Evolutionary conservation across 306 rosid species (phyloP), one percentile per base, ranked within the genome.

Genomic region (Lablab purpureus): DNA sequence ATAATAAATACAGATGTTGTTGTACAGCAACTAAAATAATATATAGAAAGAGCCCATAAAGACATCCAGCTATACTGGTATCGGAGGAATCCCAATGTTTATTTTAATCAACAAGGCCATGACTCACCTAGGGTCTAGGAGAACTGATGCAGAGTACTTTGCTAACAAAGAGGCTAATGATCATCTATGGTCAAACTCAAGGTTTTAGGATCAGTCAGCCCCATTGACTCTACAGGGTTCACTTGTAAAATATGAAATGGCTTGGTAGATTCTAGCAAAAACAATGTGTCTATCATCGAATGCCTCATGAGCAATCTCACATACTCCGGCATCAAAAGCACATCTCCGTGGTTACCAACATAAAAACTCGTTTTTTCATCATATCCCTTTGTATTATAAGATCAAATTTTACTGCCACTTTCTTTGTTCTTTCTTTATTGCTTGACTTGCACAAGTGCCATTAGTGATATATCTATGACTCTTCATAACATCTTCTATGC

Each of bases 351-450:
- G 76, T 46, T 46, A 28, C 18, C 52, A 52, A 67, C 67, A 67
- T 19, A 27, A 19, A 25, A 69, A 70, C 40, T 4, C 7, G 13
- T 59, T 47, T 46, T 67, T 30, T 46, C 72, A 22, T 43, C 5
- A 49, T 22, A 59, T 17, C 51, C 51, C 32, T 21, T 30, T 15
- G 21, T 21, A 55, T 54, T 43, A 41, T 12, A 49, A 55, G 55
- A 68, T 58, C 69, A 41, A 41, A 6, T 17, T 40, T 55, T 34
- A 52, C 41, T 23, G 41, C 5, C 60, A 54, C 40, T 56, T 45
- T 69, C 34, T 67, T 40, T 66, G 81, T 52, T 67, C 67, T 51
- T 64, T 76, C 66, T 15, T 64, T 21, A 64, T 27, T 50, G 65
- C 75, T 52, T 27, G 47, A 67, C 32, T 12, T 18, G 25, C 60